A percentile compares a stretch with the other conserved stretches of the same genome.
Conservation (phyloP, 1,139 yeast species). For the Scheffersomyces titani region DNA sequence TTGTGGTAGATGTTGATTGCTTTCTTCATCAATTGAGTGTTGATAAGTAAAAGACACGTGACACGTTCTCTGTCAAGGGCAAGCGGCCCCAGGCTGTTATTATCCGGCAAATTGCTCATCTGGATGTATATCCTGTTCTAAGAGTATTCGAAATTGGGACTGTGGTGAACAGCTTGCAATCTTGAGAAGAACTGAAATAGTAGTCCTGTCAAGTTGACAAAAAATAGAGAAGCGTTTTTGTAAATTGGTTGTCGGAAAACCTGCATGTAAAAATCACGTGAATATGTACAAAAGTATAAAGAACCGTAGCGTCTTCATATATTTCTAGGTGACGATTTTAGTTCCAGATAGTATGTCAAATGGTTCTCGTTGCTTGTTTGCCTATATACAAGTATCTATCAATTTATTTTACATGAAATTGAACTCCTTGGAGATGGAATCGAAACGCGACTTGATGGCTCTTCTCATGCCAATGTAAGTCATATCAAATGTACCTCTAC, state of each 20-base stretch:
- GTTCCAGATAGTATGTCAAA: neutral
- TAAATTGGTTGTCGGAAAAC: neutral
- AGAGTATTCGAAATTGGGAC: neutral
- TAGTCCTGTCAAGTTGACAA: neutral
- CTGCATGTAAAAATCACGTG: neutral
- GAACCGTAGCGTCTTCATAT: too few relatives aligned
- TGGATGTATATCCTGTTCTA: neutral
- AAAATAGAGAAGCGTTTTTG: neutral
- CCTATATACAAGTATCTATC: neutral
- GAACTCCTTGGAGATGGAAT: slow-evolving; percentile 23
- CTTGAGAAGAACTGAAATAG: neutral
- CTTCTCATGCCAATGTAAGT: slow-evolving; percentile 71
- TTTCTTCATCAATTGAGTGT: slow-evolving; percentile 53
- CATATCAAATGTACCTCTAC: slow-evolving; percentile 85
- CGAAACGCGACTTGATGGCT: slow-evolving; percentile 50
- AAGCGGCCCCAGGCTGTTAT: slow-evolving; percentile 9
- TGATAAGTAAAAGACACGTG: slow-evolving; percentile 52
- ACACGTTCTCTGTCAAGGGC: slow-evolving; percentile 47
- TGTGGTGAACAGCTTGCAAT: neutral
- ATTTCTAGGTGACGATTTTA: too few relatives aligned
- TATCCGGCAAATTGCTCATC: neutral
- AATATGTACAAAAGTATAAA: too few relatives aligned
- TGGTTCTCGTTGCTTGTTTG: neutral
- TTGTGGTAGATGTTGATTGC: slow-evolving; percentile 42
- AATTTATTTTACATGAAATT: slow-evolving; percentile 7